Conservation (phyloP, 108 stramenopile genomes). For the Stephanodiscus triporus region DNA sequence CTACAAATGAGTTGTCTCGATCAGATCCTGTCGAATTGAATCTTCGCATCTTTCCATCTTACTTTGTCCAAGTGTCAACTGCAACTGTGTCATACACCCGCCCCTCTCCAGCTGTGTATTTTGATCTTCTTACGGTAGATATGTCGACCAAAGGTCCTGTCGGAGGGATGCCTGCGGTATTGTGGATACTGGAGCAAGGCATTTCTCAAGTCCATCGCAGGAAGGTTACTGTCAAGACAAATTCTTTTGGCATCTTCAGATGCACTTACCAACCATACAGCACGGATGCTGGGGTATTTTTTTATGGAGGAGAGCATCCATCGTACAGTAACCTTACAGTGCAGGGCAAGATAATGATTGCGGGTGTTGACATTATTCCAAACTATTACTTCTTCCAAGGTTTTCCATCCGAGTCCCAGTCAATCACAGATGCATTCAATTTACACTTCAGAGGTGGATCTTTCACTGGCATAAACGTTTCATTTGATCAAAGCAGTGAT, state of each 20-base stretch:
- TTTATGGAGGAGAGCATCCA: slow-evolving; percentile 37
- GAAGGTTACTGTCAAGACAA: slow-evolving; percentile 32
- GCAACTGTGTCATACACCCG: slow-evolving; percentile 2
- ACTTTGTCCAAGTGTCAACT: slow-evolving; percentile 27
- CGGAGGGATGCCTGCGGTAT: slow-evolving; percentile 19
- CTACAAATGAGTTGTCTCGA: slow-evolving; percentile 32
- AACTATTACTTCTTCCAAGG: slow-evolving; percentile 12
- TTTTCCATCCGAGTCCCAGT: slow-evolving; percentile 11
- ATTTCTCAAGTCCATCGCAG: slow-evolving; percentile 13
- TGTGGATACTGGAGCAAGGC: slow-evolving; percentile 29
- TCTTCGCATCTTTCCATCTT: slow-evolving; percentile 22
- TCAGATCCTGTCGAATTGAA: not conserved
- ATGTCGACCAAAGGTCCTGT: slow-evolving; percentile 8
- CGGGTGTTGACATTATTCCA: slow-evolving; percentile 24
- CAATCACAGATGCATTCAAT: slow-evolving; percentile 17
- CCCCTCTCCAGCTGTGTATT: slow-evolving; percentile 22
- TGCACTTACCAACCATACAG: slow-evolving; percentile 26
- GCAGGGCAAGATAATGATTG: slow-evolving; percentile 21
- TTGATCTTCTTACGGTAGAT: slow-evolving; percentile 25
- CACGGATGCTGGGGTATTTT: slow-evolving; percentile 20
- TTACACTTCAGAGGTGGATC: slow-evolving; percentile 27
- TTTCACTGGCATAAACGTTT: slow-evolving; percentile 17
- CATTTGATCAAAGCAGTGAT: slow-evolving; percentile 16
- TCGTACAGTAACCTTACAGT: slow-evolving; percentile 18
- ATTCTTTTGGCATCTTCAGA: slow-evolving; percentile 17